phyloP scores from a whole-genome alignment of 139 green algal genomes.

The Coelastrella sp. region DNA sequence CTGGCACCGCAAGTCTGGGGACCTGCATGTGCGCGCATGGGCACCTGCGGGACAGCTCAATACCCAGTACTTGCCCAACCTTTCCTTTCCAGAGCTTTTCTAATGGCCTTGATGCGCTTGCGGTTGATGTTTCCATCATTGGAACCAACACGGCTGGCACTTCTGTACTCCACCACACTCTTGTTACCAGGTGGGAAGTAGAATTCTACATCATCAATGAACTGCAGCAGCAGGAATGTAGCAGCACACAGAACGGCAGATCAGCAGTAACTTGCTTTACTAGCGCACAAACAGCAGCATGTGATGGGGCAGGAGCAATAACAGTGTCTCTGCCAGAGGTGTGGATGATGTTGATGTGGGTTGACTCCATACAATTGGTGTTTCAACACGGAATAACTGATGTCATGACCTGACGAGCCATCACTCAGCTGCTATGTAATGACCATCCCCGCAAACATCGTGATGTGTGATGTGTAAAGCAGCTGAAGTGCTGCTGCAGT shows the following conservation, averaged over 20 bases:
- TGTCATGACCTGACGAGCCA: background rate
- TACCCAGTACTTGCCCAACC: constrained; percentile 85
- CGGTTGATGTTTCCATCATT: constrained; percentile 92
- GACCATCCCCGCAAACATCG: no score
- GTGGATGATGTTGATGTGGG: background rate
- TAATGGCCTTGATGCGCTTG: constrained; percentile 93
- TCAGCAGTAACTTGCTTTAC: no score
- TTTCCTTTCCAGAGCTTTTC: constrained; percentile 85
- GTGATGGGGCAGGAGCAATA: background rate
- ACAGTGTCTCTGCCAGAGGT: background rate
- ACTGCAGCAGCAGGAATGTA: constrained; percentile 56
- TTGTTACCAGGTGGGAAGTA: constrained; percentile 64
- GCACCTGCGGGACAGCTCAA: constrained; percentile 45
- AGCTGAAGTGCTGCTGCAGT: background rate
- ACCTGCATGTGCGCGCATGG: no score
- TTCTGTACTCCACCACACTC: constrained; percentile 79
- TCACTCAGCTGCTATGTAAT: no score
- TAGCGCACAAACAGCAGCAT: no score
- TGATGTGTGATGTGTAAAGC: no score
- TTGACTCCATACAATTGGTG: background rate
- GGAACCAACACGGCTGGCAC: constrained; percentile 86
- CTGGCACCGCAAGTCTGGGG: no score
- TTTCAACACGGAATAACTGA: background rate
- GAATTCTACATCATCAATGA: constrained; percentile 96
- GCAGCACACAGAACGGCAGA: background rate